Evolutionary conservation across 2,329 filamentous ascomycete species (phyloP).

Genomic region (Venturia asperata): DNA sequence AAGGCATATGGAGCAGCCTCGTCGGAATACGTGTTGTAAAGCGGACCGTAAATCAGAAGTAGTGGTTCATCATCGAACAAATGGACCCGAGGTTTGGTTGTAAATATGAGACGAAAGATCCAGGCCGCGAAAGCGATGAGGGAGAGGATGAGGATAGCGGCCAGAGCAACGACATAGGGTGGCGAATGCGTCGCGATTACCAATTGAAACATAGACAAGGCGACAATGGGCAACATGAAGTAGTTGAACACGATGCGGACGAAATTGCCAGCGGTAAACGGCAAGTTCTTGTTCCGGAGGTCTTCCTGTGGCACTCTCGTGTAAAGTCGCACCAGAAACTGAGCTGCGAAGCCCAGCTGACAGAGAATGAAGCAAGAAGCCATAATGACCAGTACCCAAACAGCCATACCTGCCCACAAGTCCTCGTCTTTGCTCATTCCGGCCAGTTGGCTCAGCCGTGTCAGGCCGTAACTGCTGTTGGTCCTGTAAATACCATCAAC

Average conservation of each 20-base stretch:
- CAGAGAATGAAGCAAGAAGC: conserved; percentile 59
- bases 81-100: conserved; percentile 72
- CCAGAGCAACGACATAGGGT: conserved; percentile 63
- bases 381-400: conserved; percentile 79
- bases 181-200: conserved; percentile 65
- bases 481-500: conserved; percentile 82
- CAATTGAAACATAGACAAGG: conserved; percentile 85
- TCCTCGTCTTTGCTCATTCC: conserved; percentile 71
- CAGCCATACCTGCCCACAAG: conserved; percentile 88
- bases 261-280: conserved; percentile 56
- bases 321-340: conserved; percentile 68
- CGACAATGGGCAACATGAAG: conserved; percentile 78
- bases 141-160: conserved; percentile 64
- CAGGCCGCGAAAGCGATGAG: conserved; percentile 69
- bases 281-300: conserved; percentile 81
- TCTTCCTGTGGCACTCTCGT: conserved; percentile 75
- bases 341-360: conserved; percentile 67
- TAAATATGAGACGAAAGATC: conserved; percentile 73
- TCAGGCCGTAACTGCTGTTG: conserved; percentile 71
- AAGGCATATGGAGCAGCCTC: conserved; percentile 85
- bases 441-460: conserved; percentile 70
- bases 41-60: conserved; percentile 78
- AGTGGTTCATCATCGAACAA: conserved; percentile 91
- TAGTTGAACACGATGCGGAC: conserved; percentile 87
- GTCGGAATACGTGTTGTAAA: conserved; percentile 97